A percentile compares a stretch with the other conserved stretches of the same genome.
Conservation (phyloP, 1,284 basidiomycete genomes). For the Trametes sp. region DNA sequence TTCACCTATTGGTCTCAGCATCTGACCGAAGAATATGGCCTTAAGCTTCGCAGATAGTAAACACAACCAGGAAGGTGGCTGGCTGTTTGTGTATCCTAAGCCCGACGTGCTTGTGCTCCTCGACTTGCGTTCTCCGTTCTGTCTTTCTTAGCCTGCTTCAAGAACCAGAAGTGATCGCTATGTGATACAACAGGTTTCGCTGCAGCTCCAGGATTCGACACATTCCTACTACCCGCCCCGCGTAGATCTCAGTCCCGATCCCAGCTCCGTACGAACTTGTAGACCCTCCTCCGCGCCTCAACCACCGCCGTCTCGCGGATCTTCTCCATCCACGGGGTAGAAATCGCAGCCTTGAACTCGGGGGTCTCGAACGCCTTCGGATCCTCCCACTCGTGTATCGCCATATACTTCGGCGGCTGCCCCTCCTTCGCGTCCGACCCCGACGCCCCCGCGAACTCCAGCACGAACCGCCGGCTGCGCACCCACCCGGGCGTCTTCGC, state of each 20-base stretch:
- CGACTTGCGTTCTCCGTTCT: no score
- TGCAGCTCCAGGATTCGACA: no score
- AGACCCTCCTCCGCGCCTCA: constrained; percentile 8
- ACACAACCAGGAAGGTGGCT: no score
- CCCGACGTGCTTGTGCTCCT: no score
- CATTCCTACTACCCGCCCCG: no score
- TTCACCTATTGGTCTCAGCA: no score
- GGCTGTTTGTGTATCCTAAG: no score
- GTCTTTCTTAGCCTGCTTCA: no score
- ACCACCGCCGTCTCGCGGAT: constrained; percentile 22
- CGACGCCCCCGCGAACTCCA: constrained; percentile 35
- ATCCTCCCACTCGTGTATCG: constrained; percentile 46
- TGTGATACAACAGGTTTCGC: no score
- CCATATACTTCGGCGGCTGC: constrained; percentile 42
- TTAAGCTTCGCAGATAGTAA: no score
- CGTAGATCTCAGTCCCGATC: constrained; percentile 3
- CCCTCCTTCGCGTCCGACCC: constrained; percentile 27
- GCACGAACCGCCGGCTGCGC: constrained; percentile 43
- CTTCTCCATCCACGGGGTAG: constrained; percentile 43
- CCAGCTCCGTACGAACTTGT: constrained; percentile 24
- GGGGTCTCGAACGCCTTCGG: constrained; percentile 29
- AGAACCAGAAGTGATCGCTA: no score
- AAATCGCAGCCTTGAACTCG: constrained; percentile 41
- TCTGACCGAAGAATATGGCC: no score
- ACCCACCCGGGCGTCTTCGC: constrained; percentile 46